Conservation (phyloP, 495 filamentous ascomycete species). For the Neurospora sp. region DNA sequence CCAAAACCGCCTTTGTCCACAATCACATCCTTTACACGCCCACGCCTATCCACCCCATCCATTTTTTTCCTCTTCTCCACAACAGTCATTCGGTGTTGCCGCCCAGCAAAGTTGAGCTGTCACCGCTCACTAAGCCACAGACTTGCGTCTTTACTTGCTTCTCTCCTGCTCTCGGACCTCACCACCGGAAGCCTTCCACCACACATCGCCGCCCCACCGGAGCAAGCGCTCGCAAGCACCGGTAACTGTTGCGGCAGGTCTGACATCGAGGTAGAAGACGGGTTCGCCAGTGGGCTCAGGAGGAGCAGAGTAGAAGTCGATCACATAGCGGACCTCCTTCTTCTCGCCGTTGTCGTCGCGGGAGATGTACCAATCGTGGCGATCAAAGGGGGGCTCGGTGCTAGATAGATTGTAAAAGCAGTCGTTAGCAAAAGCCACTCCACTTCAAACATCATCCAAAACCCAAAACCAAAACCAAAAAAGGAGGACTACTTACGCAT, state of each 20-base stretch:
- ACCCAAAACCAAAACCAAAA: neutral
- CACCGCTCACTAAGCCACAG: neutral
- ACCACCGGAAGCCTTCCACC: constrained; percentile 82
- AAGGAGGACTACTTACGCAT: constrained; percentile 43
- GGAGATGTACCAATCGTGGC: constrained; percentile 92
- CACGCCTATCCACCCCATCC: neutral
- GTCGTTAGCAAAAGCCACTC: neutral
- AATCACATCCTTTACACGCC: neutral
- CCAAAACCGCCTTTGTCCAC: neutral
- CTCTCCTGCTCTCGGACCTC: constrained; percentile 34
- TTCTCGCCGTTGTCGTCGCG: constrained; percentile 48
- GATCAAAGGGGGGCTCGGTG: constrained; percentile 84
- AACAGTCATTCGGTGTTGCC: neutral
- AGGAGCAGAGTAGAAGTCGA: constrained; percentile 90
- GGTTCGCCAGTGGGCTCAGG: constrained; percentile 85
- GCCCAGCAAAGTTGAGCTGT: neutral
- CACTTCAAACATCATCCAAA: neutral
- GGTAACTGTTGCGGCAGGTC: constrained; percentile 82
- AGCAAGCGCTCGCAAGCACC: constrained; percentile 73
- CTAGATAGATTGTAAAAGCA: constrained; percentile 22
- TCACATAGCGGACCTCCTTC: constrained; percentile 86
- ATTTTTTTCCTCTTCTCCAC: neutral
- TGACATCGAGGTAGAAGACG: constrained; percentile 95
- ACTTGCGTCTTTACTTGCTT: neutral
- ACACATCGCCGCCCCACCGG: constrained; percentile 87